Conservation (phyloP, 306 rosid species). For the Castanospermum australe region DNA sequence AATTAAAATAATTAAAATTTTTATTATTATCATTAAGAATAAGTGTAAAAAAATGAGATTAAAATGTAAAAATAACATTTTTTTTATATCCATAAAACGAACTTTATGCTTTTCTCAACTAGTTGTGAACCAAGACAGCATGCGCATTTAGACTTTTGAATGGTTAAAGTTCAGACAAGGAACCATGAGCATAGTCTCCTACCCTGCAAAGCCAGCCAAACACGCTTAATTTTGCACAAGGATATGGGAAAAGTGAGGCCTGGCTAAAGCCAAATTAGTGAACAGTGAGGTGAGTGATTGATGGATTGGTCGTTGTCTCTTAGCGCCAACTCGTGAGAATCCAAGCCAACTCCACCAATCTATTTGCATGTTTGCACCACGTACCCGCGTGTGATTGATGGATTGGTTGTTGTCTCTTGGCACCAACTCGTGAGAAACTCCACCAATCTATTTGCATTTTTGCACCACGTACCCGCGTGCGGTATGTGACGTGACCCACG, state of each 20-base stretch:
- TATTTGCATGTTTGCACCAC: not conserved
- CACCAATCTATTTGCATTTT: constrained; percentile 16
- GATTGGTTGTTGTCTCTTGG: not conserved
- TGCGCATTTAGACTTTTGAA: not conserved
- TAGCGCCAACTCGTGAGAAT: not conserved
- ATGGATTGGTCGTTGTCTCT: constrained; percentile 17
- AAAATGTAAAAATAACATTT: too few relatives aligned
- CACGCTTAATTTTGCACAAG: not conserved
- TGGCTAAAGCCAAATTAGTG: not conserved
- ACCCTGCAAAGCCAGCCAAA: not conserved
- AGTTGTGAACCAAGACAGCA: not conserved
- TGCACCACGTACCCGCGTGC: constrained; percentile 33
- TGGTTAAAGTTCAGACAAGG: not conserved
- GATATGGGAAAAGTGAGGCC: not conserved
- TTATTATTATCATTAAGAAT: too few relatives aligned
- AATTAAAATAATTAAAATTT: too few relatives aligned
- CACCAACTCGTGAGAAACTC: not conserved
- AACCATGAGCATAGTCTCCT: not conserved
- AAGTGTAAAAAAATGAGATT: too few relatives aligned
- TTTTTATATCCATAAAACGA: not conserved
- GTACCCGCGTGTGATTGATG: constrained; percentile 18
- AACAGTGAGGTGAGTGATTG: not conserved
- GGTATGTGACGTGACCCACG: constrained; percentile 22
- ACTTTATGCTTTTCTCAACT: not conserved
- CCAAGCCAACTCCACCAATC: constrained; percentile 6